Evolutionary conservation across 331 rosid species (phyloP).

Genomic region (Arachis monticola): DNA sequence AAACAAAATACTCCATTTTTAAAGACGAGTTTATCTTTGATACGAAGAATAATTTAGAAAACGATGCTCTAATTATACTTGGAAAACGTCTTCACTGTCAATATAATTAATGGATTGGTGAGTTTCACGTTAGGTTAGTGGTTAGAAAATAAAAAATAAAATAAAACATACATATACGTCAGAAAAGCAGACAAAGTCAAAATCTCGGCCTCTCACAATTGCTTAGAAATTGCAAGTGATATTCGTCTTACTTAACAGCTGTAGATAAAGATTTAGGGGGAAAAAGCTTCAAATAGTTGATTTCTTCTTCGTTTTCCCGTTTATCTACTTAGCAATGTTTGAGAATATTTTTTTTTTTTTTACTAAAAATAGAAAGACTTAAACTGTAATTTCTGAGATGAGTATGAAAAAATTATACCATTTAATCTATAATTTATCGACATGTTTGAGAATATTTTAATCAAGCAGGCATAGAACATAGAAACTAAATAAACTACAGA

Average conservation of each 20-base stretch:
- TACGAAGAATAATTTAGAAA: slow-evolving; percentile 1
- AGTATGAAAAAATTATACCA: no score
- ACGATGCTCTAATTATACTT: slow-evolving; percentile 9
- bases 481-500: no score
- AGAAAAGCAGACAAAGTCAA: slow-evolving; percentile 23
- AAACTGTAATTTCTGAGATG: no score
- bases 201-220: slow-evolving; percentile 2
- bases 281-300: no score
- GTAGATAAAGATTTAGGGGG: neutral
- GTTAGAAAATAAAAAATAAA: neutral
- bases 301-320: no score
- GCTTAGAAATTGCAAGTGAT: neutral
- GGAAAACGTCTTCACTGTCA: slow-evolving; percentile 7
- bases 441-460: no score
- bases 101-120: slow-evolving; percentile 12
- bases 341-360: no score
- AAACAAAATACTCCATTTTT: neutral
- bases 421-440: no score
- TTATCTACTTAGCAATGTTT: neutral
- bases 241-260: neutral
- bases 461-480: no score
- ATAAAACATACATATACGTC: neutral
- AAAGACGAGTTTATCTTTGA: slow-evolving; percentile 2
- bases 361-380: no score
- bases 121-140: slow-evolving; percentile 12